Conservation (phyloP, 1,284 basidiomycete genomes). For the Puccinia horiana region DNA sequence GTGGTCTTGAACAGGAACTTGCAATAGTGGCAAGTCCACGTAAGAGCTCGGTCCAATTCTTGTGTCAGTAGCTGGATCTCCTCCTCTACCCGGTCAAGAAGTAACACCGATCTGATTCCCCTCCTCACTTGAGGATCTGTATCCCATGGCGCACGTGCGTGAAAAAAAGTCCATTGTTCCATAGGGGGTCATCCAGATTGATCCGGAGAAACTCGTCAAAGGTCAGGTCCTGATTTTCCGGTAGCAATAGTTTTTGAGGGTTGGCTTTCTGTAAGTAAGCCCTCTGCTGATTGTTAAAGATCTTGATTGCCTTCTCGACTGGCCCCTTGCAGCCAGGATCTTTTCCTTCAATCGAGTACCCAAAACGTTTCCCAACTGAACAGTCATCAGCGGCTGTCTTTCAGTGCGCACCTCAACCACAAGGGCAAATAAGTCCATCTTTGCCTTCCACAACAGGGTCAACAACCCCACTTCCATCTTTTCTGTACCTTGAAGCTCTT, state of each 20-base stretch:
- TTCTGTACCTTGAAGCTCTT: background rate
- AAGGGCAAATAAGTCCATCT: background rate
- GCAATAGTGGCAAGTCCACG: background rate
- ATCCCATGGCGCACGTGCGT: background rate
- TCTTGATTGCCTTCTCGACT: background rate
- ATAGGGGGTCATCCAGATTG: background rate
- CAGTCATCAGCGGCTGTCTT: background rate
- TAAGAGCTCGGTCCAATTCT: background rate
- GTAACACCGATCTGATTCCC: background rate
- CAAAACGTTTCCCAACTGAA: background rate
- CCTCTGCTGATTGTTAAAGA: background rate
- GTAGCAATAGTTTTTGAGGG: background rate
- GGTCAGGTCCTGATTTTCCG: background rate
- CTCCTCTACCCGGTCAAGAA: background rate
- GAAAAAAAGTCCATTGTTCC: constrained; percentile 15
- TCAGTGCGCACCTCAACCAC: background rate
- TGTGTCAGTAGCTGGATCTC: background rate
- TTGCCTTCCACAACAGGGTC: background rate
- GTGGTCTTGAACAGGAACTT: background rate
- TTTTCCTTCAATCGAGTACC: constrained; percentile 1
- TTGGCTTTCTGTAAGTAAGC: background rate
- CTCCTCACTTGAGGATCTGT: background rate
- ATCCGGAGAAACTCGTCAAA: background rate
- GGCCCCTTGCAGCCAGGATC: background rate
- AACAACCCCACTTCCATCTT: background rate